Evolutionary conservation across 2,329 filamentous ascomycete genomes (phyloP), one percentile per base, ranked within the genome.

Genomic region (Elsinoe fawcettii): DNA sequence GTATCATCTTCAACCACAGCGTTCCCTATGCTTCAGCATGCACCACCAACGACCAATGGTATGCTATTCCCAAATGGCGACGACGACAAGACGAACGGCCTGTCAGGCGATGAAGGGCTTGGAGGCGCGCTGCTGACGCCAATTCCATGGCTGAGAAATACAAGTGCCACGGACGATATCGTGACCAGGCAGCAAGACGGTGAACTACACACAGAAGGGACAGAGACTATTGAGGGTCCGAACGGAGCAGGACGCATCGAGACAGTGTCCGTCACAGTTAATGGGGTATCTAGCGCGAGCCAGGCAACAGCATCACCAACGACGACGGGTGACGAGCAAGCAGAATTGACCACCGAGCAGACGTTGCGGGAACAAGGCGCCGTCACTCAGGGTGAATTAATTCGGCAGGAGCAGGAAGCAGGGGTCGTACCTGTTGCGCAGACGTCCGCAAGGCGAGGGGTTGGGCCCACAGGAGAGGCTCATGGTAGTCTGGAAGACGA

Each of bases 111-210:
- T 65, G 92, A 96, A 69, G 87, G 86, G 11, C 76, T 97, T 1
- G 92, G 92, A 20, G 93, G 93, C 5, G 93, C 93, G 0, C 77
- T 96, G 16, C 77, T 99, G 51, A 97, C 92, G 1, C 93, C 92
- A 0, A 97, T 99, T 58, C 88, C 91, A 0, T 99, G 93, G 93
- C 75, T 97, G 53, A 61, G 66, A 63, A 65, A 49, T 60, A 63
- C 54, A 55, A 56, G 58, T 69, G 71, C 63, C 58, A 60, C 16
- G n/a, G 66, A 63, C 65, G 72, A 58, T 66, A 70, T 59, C 63
- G 66, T 32, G 57, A 57, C 43, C 51, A 57, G 44, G 51, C 44
- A 57, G 11, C 44, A 30, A 43, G 57, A 55, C 59, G 59, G 66
- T 27, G 82, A 86, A 64, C 75, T 87, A 18, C 81, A 82, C 62